Percentiles rank a stretch among this genome's conserved stretches.
These are phyloP conservation scores for Mucor saturninus DNA, from an alignment of 371 early-diverging fungal species.

Conservation along the genomic window DNA sequence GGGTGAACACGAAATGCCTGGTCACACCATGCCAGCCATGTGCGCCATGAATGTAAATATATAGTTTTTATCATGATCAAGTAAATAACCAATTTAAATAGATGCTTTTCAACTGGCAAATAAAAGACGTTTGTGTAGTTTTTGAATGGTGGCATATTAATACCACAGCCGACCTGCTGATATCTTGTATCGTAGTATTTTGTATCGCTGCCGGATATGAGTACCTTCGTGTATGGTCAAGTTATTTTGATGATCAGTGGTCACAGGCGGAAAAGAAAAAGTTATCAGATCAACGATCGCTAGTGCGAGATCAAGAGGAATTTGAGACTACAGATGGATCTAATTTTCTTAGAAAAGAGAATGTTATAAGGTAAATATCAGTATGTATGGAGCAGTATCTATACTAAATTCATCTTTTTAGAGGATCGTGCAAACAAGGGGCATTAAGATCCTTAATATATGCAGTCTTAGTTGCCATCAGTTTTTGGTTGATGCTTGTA, in stretches of 20 bases:
- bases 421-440: constrained; percentile 46
- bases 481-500: constrained; percentile 83
- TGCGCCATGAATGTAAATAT: constrained; percentile 26
- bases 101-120: constrained; percentile 81
- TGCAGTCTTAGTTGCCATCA: constrained; percentile 69
- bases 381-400: neutral
- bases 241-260: constrained; percentile 52
- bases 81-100: constrained; percentile 24
- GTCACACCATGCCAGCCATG: constrained; percentile 11
- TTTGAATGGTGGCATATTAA: constrained; percentile 75
- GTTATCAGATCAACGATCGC: constrained; percentile 9
- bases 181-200: constrained; percentile 63
- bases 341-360: constrained; percentile 6
- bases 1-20: constrained; percentile 8
- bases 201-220: constrained; percentile 66
- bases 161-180: constrained; percentile 47
- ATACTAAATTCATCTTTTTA: constrained; percentile 7
- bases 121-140: constrained; percentile 71
- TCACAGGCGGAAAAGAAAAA: constrained; percentile 38
- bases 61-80: neutral
- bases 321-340: constrained; percentile 1
- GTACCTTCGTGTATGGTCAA: constrained; percentile 48
- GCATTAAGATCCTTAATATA: constrained; percentile 64
- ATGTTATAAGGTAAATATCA: neutral
- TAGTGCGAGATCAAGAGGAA: constrained; percentile 4